These are phyloP conservation scores for Candida quercuum DNA, from an alignment of 805 yeast genomes.

Conservation along the genomic window DNA sequence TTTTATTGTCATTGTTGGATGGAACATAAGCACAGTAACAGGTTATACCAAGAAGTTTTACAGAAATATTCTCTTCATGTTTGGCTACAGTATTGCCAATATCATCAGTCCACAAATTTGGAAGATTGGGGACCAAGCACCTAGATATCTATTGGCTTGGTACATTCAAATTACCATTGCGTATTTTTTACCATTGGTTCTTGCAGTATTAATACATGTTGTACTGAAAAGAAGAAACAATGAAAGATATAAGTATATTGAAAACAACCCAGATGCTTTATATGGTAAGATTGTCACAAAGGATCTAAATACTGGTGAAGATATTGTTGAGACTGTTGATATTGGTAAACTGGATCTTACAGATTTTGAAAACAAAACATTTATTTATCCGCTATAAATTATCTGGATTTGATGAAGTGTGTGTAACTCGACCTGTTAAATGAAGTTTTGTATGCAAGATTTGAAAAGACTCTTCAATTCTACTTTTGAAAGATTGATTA, in stretches of 20 bases:
- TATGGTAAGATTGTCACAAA: conserved; percentile 24
- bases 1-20: conserved; percentile 15
- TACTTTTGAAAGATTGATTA: too few relatives aligned
- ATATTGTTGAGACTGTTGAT: conserved; percentile 28
- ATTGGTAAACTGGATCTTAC: conserved; percentile 3
- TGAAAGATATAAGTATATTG: conserved; percentile 22
- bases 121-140: conserved; percentile 30
- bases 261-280: conserved; percentile 42
- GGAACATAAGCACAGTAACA: conserved; percentile 16
- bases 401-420: too few relatives aligned
- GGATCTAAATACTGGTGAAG: conserved; percentile 19
- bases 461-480: too few relatives aligned
- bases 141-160: conserved; percentile 40
- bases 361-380: conserved; percentile 2
- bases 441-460: too few relatives aligned
- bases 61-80: conserved; percentile 32
- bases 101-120: conserved; percentile 44
- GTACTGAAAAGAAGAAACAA: conserved; percentile 34
- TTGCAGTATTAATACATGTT: conserved; percentile 29
- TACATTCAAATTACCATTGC: conserved; percentile 41
- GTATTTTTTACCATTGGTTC: conserved; percentile 30
- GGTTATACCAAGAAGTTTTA: conserved; percentile 39
- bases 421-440: too few relatives aligned
- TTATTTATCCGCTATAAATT: conserved; percentile 1
- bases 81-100: conserved; percentile 35